Evolutionary conservation across 257 asterid species (phyloP), one percentile per base, ranked within the genome.

Genomic region (Fraxinus anomala): DNA sequence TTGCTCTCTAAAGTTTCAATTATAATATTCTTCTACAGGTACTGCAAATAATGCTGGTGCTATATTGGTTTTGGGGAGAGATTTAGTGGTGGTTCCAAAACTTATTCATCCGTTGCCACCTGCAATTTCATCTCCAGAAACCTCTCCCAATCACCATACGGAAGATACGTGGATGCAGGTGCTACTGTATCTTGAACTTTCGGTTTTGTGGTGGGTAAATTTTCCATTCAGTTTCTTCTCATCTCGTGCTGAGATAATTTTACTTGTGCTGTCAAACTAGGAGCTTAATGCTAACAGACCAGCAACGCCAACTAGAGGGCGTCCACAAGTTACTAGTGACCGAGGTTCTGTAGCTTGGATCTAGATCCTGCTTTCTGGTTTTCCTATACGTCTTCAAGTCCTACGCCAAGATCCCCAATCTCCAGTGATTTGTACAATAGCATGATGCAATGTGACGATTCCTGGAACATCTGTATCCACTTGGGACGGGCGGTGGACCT

Each of bases 81-180:
- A 95, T 89, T 89, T 95, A 81, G 99, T 95, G 24, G 99, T 95
- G 51, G 99, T 95, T 77, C 99, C 99, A 49, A 95, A 95, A 80
- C 88, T 95, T 37, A 95, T 93, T 76, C 99, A 93, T 81, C 99
- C 97, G 7, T 80, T 91, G 77, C 97, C 99, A 1, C 99, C 99
- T 26, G 97, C 96, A 36, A 82, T 91, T 82, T 84, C 96, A 73
- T 92, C 99, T 42, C 96, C 99, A 0, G 99, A 95, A 83, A 87
- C 92, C 24, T 95, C 99, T 37, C 97, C 97, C 1, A 96, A 92
- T 72, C 92, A 86, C 37, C 93, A 90, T 76, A 80, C 88, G 49
- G 99, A 95, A 75, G 99, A 90, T 84, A 91, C 93, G 13, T 95
- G 99, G 99, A 95, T 95, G 99, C 99, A 92, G 98, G 98, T 93